Evolutionary conservation across 345 rosid species (phyloP), one percentile per base, ranked within the genome.

Genomic region (Eutrema japonicum): DNA sequence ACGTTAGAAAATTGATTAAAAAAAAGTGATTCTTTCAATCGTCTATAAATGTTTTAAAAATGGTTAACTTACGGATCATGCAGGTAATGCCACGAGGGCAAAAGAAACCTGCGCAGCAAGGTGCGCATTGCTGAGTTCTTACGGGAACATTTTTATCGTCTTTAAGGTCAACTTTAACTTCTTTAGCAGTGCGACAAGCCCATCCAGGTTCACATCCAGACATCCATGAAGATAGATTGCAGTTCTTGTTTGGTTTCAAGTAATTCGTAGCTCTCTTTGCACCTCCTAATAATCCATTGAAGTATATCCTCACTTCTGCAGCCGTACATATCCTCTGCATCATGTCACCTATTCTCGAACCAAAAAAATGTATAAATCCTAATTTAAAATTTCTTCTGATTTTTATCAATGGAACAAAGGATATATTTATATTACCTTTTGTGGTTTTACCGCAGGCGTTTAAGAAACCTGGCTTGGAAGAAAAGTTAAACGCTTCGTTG

Each of bases 151-250:
- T 84, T 63, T 83, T 85, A 7, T 85, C 70, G 70, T 94, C 80
- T 74, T 76, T 80, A 11, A 86, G 80, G 69, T 90, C 83, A 52
- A 86, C 78, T 64, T 86, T 87, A 0, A 67, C 37, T 5, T 76
- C 80, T 12, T 66, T 55, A 58, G 71, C 82, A 30, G 77, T 86
- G 12, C 85, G 81, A 73, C 99, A 95, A 75, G 90, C 92, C 99
- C 99, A 95, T 62, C 98, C 99, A 51, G 99, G 94, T 77, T 95
- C 99, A 62, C 99, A 92, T n/a, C 99, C 99, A 51, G 87, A 62
- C 70, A 86, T 82, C 99, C 99, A 92, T 6, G 96, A 82, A 9
- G 89, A 78, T 77, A 95, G 68, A 76, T 95, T 95, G 62, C 98
- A 95, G 82, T 95, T 95, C 75, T 82, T 87, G 84, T 95, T 95